A percentile compares a stretch with the other conserved stretches of the same genome.
Conservation (phyloP, 2,329 filamentous ascomycete species). For the Claviceps fusiformis region DNA sequence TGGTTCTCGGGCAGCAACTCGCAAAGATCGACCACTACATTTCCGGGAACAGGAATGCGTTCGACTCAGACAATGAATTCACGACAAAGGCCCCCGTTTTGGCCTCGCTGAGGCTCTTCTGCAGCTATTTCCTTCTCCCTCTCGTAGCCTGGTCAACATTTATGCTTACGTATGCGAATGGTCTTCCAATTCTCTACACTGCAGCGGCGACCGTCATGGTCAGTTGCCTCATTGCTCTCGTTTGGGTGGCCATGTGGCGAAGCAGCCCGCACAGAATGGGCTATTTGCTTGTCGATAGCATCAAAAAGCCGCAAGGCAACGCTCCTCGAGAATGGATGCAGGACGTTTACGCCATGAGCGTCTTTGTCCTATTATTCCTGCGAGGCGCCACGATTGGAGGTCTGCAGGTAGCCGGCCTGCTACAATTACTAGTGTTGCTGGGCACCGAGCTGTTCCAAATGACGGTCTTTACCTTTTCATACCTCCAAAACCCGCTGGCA, state of each 20-base stretch:
- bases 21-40: not conserved
- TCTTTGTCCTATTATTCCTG: conserved; percentile 49
- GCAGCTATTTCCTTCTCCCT: conserved; percentile 64
- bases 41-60: not conserved
- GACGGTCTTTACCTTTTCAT: conserved; percentile 12
- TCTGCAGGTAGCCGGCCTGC: conserved; percentile 40
- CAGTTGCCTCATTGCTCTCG: conserved; percentile 10
- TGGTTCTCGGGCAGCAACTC: conserved; percentile 26
- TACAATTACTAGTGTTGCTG: conserved; percentile 53
- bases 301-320: conserved; percentile 52
- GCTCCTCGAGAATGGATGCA: conserved; percentile 25
- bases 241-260: conserved; percentile 17
- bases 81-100: conserved; percentile 13
- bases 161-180: conserved; percentile 34
- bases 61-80: not conserved
- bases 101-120: conserved; percentile 51
- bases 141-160: conserved; percentile 60
- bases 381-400: conserved; percentile 56
- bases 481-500: conserved; percentile 22
- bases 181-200: conserved; percentile 13
- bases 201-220: conserved; percentile 20
- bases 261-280: conserved; percentile 15
- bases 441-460: conserved; percentile 55
- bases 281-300: conserved; percentile 29
- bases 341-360: conserved; percentile 50